phyloP scores from a whole-genome alignment of 306 rosid genomes.

The Cicer yamashitae region DNA sequence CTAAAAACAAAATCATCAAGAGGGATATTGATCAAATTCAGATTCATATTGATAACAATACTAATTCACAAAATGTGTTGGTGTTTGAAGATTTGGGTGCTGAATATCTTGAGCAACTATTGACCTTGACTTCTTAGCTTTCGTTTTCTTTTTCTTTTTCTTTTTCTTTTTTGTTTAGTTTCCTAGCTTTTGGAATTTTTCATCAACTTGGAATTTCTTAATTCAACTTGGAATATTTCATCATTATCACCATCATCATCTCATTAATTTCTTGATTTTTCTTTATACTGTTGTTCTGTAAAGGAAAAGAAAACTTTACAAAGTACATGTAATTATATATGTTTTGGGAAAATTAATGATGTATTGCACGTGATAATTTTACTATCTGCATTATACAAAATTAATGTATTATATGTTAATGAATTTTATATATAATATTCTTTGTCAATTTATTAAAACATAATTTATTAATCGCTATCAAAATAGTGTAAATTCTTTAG shows the following conservation, averaged over 20 bases:
- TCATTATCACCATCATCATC: not conserved
- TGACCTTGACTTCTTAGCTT: constrained; percentile 45
- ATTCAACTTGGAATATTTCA: not conserved
- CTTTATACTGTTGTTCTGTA: not conserved
- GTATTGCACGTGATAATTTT: not conserved
- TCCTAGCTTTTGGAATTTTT: not conserved
- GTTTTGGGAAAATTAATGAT: not conserved
- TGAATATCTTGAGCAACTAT: constrained; percentile 73
- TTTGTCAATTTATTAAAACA: not conserved
- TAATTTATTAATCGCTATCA: not conserved
- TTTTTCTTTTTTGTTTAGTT: not conserved
- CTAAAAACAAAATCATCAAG: constrained; percentile 32
- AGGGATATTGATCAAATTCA: not conserved
- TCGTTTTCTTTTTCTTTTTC: not conserved
- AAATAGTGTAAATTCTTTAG: not conserved
- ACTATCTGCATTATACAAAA: not conserved
- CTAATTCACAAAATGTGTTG: constrained; percentile 28
- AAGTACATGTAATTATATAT: not conserved
- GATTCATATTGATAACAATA: not conserved
- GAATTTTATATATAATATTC: no score
- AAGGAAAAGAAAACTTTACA: constrained; percentile 2
- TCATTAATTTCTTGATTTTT: not conserved
- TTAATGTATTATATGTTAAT: not conserved
- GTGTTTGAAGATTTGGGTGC: constrained; percentile 75
- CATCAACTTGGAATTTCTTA: constrained; percentile 17